Evolutionary conservation across 2,329 filamentous ascomycete species (phyloP).

Genomic region (Fusarium zealandicum): DNA sequence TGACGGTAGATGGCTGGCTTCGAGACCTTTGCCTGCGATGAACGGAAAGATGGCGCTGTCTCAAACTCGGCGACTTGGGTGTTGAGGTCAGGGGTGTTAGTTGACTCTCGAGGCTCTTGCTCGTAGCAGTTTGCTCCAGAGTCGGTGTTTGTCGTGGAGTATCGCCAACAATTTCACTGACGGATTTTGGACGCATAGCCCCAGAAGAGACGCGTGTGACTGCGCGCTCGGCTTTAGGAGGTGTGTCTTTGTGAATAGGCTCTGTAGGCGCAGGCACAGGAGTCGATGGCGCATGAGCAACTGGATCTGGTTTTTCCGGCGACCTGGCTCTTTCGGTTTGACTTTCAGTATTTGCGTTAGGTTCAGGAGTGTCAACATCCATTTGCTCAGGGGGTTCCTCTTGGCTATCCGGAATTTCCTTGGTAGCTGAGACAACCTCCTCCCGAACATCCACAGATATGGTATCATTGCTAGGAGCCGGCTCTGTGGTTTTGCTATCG

Average conservation of each 20-base stretch:
- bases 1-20: conserved; percentile 74
- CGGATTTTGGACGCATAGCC: conserved; percentile 74
- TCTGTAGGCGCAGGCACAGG: conserved; percentile 12
- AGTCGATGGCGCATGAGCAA: conserved; percentile 18
- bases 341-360: conserved; percentile 23
- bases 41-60: conserved; percentile 38
- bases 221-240: conserved; percentile 57
- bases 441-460: conserved; percentile 9
- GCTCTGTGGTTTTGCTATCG: not conserved
- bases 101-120: conserved; percentile 45
- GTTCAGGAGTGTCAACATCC: conserved; percentile 46
- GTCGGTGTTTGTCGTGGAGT: conserved; percentile 50
- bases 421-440: conserved; percentile 5
- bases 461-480: not conserved
- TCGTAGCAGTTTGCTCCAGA: conserved; percentile 46
- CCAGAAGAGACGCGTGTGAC: conserved; percentile 75
- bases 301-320: conserved; percentile 15
- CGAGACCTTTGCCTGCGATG: conserved; percentile 66
- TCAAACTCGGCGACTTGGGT: conserved; percentile 52
- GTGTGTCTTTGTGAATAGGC: conserved; percentile 26
- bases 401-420: conserved; percentile 49
- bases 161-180: conserved; percentile 74
- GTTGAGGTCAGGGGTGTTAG: conserved; percentile 53
- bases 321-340: conserved; percentile 5
- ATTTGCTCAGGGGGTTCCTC: conserved; percentile 45